A percentile compares a stretch with the other conserved stretches of the same genome.
phyloP scores from a whole-genome alignment of 805 yeast genomes.

The Torulaspora indica region DNA sequence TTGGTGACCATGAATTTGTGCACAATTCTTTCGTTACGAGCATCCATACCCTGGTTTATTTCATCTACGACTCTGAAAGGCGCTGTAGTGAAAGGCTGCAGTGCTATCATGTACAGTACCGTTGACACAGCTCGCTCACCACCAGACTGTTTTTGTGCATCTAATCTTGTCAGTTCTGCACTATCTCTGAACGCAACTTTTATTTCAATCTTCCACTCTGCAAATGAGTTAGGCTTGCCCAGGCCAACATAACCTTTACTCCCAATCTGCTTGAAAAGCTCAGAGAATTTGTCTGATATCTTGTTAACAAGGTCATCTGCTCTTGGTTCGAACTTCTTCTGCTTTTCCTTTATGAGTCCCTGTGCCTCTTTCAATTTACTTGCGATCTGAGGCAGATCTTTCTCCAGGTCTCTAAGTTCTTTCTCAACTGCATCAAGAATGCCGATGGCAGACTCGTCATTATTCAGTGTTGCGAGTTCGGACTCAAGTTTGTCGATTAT shows the following conservation, averaged over 20 bases:
- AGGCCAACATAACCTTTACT: constrained; percentile 79
- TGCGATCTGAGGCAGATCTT: constrained; percentile 22
- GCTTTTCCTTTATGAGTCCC: constrained; percentile 38
- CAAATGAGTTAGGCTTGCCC: constrained; percentile 44
- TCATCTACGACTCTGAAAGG: constrained; percentile 97
- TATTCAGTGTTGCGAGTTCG: constrained; percentile 39
- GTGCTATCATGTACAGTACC: constrained; percentile 79
- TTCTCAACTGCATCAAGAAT: constrained; percentile 32
- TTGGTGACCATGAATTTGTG: constrained; percentile 80
- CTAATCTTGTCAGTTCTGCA: constrained; percentile 63
- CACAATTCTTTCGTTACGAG: constrained; percentile 80
- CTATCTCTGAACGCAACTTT: constrained; percentile 79
- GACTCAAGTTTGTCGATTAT: constrained; percentile 45
- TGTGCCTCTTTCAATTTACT: constrained; percentile 30
- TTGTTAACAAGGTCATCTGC: constrained; percentile 47
- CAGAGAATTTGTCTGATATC: constrained; percentile 62
- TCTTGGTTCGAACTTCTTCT: constrained; percentile 56
- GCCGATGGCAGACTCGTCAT: constrained; percentile 39
- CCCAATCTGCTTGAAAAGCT: constrained; percentile 67
- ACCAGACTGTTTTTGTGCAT: constrained; percentile 90
- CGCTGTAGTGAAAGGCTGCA: constrained; percentile 81
- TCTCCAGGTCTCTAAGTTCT: constrained; percentile 22
- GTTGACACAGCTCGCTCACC: constrained; percentile 97
- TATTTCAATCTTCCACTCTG: constrained; percentile 80
- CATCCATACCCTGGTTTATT: constrained; percentile 98